These are phyloP conservation scores for Luvunga scandens DNA, from an alignment of 345 rosid genomes.

Conservation along the genomic window DNA sequence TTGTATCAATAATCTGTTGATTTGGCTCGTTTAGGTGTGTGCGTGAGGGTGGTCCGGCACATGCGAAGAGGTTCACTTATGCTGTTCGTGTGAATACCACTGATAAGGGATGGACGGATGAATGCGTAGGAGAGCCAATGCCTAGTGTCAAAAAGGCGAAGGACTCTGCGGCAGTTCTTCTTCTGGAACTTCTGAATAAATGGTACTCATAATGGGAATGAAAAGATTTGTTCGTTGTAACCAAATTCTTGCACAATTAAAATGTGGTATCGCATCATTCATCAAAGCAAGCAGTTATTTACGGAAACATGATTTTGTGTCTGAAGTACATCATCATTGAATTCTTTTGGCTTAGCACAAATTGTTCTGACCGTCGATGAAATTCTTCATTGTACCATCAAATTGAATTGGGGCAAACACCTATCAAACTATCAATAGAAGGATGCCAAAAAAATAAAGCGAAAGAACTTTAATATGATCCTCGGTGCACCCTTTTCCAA, in stretches of 20 bases:
- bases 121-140: conserved; percentile 95
- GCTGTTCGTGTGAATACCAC: conserved; percentile 79
- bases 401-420: too few species aligned
- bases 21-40: conserved; percentile 55
- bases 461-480: too few species aligned
- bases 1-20: background rate
- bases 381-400: too few species aligned
- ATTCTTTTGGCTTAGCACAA: too few species aligned
- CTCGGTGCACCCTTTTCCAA: too few species aligned
- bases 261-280: background rate
- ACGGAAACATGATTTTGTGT: background rate
- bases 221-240: background rate
- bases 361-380: too few species aligned
- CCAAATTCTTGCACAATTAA: background rate
- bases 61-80: conserved; percentile 88
- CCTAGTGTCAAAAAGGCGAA: conserved; percentile 98
- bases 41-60: conserved; percentile 95
- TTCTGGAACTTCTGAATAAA: conserved; percentile 67
- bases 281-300: background rate
- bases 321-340: too few species aligned
- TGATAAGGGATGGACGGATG: conserved; percentile 90
- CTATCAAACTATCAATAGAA: too few species aligned
- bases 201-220: conserved; percentile 33
- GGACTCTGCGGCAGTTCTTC: conserved; percentile 90
- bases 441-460: too few species aligned